Conservation (phyloP, 129 eudicot species). For the Lactuca saligna region DNA sequence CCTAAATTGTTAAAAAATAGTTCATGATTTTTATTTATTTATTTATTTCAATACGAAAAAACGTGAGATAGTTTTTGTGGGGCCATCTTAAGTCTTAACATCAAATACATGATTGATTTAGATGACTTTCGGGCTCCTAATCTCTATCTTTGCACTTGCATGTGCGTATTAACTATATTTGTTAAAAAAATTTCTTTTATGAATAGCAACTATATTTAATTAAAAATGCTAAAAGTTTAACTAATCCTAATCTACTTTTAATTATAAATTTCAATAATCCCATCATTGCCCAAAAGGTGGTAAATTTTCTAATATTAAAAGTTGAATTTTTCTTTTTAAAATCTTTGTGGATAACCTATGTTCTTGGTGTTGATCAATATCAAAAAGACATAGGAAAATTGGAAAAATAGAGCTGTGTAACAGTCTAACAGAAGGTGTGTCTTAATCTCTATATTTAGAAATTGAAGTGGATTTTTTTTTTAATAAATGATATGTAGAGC, state of each 20-base stretch:
- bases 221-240: neutral
- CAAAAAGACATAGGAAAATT: neutral
- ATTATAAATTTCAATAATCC: constrained; percentile 1
- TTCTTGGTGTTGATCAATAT: neutral
- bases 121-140: constrained; percentile 17
- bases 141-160: constrained; percentile 18
- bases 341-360: neutral
- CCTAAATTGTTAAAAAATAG: neutral
- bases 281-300: constrained; percentile 17
- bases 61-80: neutral
- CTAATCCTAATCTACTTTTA: constrained; percentile 8
- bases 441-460: neutral
- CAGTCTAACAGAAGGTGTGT: too few species aligned
- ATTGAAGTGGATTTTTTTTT: neutral
- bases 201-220: too few species aligned
- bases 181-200: too few species aligned
- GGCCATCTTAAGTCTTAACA: constrained; percentile 5
- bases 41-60: neutral
- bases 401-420: too few species aligned
- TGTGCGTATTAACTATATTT: constrained; percentile 12
- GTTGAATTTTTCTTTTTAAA: neutral
- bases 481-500: neutral
- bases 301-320: neutral
- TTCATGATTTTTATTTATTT: neutral
- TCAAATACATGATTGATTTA: constrained; percentile 13